Conservation (phyloP, 495 filamentous ascomycete genomes). For the Penicillium turbatum region DNA sequence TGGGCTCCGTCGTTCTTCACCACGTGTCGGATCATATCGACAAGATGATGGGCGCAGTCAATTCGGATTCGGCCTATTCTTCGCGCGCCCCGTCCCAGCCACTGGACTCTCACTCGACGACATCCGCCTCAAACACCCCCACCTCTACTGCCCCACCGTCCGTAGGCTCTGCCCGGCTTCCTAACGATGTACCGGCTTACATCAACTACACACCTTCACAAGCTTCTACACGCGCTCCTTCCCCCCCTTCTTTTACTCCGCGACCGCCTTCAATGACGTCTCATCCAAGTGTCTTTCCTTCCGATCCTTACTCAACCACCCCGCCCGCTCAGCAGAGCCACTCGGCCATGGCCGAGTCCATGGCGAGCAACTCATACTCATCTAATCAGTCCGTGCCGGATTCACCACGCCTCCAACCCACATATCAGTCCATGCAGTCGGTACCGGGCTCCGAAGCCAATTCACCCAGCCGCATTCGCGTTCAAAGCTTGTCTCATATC, state of each 20-base stretch:
- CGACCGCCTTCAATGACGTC: constrained; percentile 34
- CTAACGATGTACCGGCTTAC: constrained; percentile 42
- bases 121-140: constrained; percentile 37
- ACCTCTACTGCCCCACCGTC: constrained; percentile 43
- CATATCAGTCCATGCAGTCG: constrained; percentile 46
- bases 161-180: constrained; percentile 35
- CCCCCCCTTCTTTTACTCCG: constrained; percentile 24
- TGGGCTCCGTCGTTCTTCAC: constrained; percentile 46
- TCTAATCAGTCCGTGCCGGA: constrained; percentile 41
- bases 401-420: constrained; percentile 52
- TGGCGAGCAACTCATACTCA: constrained; percentile 12
- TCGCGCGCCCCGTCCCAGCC: constrained; percentile 12
- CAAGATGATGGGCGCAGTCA: constrained; percentile 47
- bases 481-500: constrained; percentile 83
- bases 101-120: constrained; percentile 30
- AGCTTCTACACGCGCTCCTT: constrained; percentile 22
- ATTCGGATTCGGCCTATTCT: constrained; percentile 39
- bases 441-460: constrained; percentile 51
- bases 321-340: constrained; percentile 1
- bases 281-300: constrained; percentile 20
- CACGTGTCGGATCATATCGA: constrained; percentile 44
- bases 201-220: constrained; percentile 30
- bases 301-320: constrained; percentile 22
- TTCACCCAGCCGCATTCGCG: constrained; percentile 72
- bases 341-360: constrained; percentile 6